These are phyloP conservation scores for Arthroderma uncinatum DNA, from an alignment of 2,329 filamentous ascomycete genomes.

Conservation along the genomic window DNA sequence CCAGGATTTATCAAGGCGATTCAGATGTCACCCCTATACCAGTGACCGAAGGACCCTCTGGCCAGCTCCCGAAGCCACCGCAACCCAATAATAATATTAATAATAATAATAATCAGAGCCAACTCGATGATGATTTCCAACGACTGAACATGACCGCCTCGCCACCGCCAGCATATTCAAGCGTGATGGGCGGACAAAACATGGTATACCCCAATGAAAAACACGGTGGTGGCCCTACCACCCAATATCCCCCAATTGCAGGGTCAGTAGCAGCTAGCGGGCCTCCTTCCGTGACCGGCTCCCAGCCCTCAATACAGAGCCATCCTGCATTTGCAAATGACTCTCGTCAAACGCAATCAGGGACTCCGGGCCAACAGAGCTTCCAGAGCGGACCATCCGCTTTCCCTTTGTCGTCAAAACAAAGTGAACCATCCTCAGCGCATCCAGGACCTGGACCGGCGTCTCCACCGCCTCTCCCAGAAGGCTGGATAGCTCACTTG, in stretches of 20 bases:
- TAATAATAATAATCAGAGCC: conserved; percentile 43
- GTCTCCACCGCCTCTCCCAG: conserved; percentile 83
- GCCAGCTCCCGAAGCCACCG: conserved; percentile 26
- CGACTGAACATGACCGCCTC: conserved; percentile 69
- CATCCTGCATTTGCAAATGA: conserved; percentile 93
- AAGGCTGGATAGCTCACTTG: conserved; percentile 96
- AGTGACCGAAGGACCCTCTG: conserved; percentile 19
- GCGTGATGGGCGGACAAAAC: conserved; percentile 64
- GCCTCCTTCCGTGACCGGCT: conserved; percentile 17
- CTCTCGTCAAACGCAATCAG: conserved; percentile 34
- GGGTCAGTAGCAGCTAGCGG: conserved; percentile 13
- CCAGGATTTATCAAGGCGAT: conserved; percentile 80
- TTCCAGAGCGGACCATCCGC: conserved; percentile 29
- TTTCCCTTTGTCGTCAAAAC: conserved; percentile 24
- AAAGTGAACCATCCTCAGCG: conserved; percentile 14
- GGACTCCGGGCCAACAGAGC: conserved; percentile 31
- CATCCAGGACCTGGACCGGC: conserved; percentile 49
- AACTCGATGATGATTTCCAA: conserved; percentile 73
- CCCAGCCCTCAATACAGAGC: conserved; percentile 32
- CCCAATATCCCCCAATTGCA: conserved; percentile 17
- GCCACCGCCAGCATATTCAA: conserved; percentile 92
- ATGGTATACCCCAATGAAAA: conserved; percentile 25
- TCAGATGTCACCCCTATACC: conserved; percentile 49
- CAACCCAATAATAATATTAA: conserved; percentile 37
- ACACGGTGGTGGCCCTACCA: conserved; percentile 4